Percentiles rank a stretch among this genome's conserved stretches.
Conservation (phyloP, 163 green algal genomes). For the Coccomyxa subellipsoidea region DNA sequence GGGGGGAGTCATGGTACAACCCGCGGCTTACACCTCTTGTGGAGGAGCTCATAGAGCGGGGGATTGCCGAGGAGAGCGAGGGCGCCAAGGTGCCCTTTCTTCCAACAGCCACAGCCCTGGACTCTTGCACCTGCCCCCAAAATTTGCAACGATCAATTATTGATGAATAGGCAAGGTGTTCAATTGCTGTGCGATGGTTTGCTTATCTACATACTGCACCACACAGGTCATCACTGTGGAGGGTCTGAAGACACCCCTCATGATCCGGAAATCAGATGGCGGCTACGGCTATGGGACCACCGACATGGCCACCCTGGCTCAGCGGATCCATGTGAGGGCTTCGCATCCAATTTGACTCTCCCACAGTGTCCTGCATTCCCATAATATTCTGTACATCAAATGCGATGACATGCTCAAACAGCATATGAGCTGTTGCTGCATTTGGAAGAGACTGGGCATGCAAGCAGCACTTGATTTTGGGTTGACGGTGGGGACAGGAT, state of each 20-base stretch:
- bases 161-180: no score
- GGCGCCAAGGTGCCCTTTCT: slow-evolving; percentile 61
- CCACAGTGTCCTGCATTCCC: no score
- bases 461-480: neutral
- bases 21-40: slow-evolving; percentile 75
- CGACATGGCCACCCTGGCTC: slow-evolving; percentile 81
- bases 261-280: slow-evolving; percentile 95
- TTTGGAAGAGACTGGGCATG: neutral
- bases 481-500: slow-evolving; percentile 22
- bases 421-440: neutral
- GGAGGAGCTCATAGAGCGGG: slow-evolving; percentile 74
- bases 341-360: neutral
- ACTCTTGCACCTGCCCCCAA: neutral
- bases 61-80: slow-evolving; percentile 78
- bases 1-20: slow-evolving; percentile 98
- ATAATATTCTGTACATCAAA: no score
- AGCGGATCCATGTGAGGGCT: slow-evolving; percentile 60
- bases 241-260: slow-evolving; percentile 77
- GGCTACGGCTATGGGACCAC: slow-evolving; percentile 94
- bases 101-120: no score
- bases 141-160: no score
- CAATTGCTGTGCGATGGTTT: no score
- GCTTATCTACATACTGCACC: neutral
- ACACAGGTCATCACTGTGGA: slow-evolving; percentile 34
- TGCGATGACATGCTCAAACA: neutral